Conservation (phyloP, 179 eudicot species). For the Amaranthus tricolor region DNA sequence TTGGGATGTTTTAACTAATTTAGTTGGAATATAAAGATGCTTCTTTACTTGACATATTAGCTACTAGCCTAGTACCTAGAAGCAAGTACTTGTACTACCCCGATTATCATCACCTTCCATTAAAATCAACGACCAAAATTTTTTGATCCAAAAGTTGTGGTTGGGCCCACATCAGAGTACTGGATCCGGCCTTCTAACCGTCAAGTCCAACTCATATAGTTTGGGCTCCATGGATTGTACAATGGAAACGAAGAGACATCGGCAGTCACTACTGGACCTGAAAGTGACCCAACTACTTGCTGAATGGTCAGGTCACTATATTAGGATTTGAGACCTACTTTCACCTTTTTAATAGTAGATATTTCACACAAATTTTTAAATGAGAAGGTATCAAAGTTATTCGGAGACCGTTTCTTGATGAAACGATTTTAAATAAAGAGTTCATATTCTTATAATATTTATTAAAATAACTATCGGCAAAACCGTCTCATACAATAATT, state of each 20-base stretch:
- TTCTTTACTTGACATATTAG: background rate
- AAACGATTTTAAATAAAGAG: too few relatives aligned
- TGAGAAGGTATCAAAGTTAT: too few relatives aligned
- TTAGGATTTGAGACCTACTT: background rate
- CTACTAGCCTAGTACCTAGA: background rate
- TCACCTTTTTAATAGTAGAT: constrained; percentile 6
- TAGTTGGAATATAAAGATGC: too few relatives aligned
- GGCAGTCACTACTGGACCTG: constrained; percentile 20
- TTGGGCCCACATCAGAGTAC: constrained; percentile 25
- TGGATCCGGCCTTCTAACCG: constrained; percentile 25
- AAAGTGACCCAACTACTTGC: constrained; percentile 24
- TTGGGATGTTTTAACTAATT: too few relatives aligned
- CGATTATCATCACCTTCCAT: background rate
- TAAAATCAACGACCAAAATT: constrained; percentile 22
- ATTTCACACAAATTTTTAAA: too few relatives aligned
- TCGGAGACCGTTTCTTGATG: too few relatives aligned
- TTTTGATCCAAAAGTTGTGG: background rate
- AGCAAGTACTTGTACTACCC: background rate
- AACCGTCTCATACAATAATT: too few relatives aligned
- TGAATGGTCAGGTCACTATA: constrained; percentile 14
- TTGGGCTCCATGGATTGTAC: constrained; percentile 19
- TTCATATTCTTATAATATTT: too few relatives aligned
- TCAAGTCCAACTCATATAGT: constrained; percentile 19
- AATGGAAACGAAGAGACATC: constrained; percentile 15
- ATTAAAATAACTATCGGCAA: too few relatives aligned